phyloP scores from a whole-genome alignment of 2,329 filamentous ascomycete species.

The Fusarium virguliforme region DNA sequence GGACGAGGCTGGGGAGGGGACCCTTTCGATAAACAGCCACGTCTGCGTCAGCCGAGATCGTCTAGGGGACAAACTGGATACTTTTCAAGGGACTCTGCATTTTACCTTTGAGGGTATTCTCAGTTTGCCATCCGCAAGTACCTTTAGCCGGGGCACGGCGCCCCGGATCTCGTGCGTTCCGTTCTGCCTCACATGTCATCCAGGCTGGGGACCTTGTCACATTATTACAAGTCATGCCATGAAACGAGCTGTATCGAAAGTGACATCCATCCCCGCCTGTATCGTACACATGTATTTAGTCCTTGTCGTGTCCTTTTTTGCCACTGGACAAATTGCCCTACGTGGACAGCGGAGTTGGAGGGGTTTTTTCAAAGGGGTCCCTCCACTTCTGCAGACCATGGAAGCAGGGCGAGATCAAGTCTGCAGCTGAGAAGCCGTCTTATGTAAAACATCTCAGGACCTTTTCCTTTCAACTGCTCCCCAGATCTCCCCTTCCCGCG shows the following conservation, averaged over 20 bases:
- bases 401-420: not conserved
- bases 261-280: slow-evolving; percentile 11
- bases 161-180: slow-evolving; percentile 38
- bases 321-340: slow-evolving; percentile 24
- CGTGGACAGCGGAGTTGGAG: slow-evolving; percentile 1
- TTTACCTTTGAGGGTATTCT: no score
- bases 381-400: not conserved
- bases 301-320: slow-evolving; percentile 35
- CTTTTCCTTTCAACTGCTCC: not conserved
- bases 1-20: not conserved
- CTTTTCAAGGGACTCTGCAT: slow-evolving; percentile 16
- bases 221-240: slow-evolving; percentile 37
- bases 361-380: not conserved
- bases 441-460: not conserved
- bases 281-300: not conserved
- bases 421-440: not conserved
- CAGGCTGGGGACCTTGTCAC: slow-evolving; percentile 31
- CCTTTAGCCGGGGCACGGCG: slow-evolving; percentile 25
- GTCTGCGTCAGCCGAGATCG: slow-evolving; percentile 2
- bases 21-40: slow-evolving; percentile 9
- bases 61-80: slow-evolving; percentile 3
- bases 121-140: no score
- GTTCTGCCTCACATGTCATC: slow-evolving; percentile 27
- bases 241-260: not conserved
- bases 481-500: slow-evolving; percentile 6